A percentile compares a stretch with the other conserved stretches of the same genome.
Evolutionary conservation across 345 rosid genomes (phyloP).

Genomic region (Citrus unshiu): DNA sequence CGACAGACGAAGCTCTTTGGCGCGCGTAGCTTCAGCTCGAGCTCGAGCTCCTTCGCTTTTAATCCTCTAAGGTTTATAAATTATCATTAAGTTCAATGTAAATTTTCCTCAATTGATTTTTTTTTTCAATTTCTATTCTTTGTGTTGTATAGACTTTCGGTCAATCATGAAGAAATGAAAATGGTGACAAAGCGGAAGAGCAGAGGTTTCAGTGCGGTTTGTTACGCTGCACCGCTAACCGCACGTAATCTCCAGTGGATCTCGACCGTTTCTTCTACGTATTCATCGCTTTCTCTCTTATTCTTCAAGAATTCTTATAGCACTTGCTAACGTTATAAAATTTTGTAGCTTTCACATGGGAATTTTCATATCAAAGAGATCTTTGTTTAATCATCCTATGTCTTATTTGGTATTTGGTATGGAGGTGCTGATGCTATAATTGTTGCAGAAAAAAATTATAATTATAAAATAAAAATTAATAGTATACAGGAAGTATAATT

Average conservation of each 20-base stretch:
- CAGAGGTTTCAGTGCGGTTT: constrained; percentile 55
- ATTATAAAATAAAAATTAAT: no score
- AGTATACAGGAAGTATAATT: no score
- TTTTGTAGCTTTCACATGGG: not conserved
- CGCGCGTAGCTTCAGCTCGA: constrained; percentile 23
- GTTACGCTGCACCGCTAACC: constrained; percentile 54
- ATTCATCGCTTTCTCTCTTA: constrained; percentile 16
- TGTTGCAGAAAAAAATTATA: no score
- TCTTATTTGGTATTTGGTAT: no score
- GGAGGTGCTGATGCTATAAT: no score
- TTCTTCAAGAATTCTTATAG: not conserved
- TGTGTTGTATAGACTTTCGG: constrained; percentile 38
- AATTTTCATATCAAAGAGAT: not conserved
- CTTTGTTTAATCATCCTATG: not conserved
- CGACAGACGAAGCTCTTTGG: not conserved
- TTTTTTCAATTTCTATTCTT: not conserved
- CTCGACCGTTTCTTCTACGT: constrained; percentile 66
- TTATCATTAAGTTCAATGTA: not conserved
- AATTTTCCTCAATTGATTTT: not conserved
- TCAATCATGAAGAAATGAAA: constrained; percentile 21
- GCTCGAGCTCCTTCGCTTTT: constrained; percentile 33
- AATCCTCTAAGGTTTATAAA: constrained; percentile 56
- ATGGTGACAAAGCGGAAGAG: constrained; percentile 29
- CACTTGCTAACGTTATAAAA: not conserved
- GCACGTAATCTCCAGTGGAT: constrained; percentile 67